Evolutionary conservation across 2,329 filamentous ascomycete species (phyloP).

Genomic region (Gnomoniopsis smithogilvyi): DNA sequence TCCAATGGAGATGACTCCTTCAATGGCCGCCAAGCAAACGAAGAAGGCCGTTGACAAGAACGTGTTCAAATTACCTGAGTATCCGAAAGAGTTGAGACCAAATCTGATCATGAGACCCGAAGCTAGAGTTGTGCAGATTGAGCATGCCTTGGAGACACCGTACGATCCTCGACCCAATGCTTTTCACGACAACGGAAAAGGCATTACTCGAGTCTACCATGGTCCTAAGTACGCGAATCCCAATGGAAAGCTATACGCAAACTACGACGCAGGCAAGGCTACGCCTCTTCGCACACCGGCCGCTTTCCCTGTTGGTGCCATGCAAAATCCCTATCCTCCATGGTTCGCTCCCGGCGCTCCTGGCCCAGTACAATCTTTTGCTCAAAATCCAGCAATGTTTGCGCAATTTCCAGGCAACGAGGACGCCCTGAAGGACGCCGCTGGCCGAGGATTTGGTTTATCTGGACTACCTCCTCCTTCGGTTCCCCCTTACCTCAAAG

Average conservation of each 20-base stretch:
- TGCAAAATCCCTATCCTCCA: neutral
- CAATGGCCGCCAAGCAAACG: conserved; percentile 14
- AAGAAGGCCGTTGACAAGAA: conserved; percentile 13
- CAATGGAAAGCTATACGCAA: conserved; percentile 40
- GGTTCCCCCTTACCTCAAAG: neutral
- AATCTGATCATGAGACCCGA: conserved; percentile 46
- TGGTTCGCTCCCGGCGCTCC: neutral
- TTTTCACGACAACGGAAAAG: conserved; percentile 51
- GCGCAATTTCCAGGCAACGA: neutral
- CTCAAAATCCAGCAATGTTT: neutral
- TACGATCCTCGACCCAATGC: conserved; percentile 57
- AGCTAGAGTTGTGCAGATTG: conserved; percentile 49
- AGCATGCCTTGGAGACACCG: conserved; percentile 50
- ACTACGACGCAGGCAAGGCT: conserved; percentile 2
- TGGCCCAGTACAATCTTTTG: neutral
- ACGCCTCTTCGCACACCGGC: neutral
- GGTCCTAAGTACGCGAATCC: conserved; percentile 53
- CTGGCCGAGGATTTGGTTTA: conserved; percentile 4
- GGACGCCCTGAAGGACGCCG: neutral
- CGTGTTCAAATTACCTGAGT: conserved; percentile 16
- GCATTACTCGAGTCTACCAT: conserved; percentile 55
- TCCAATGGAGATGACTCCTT: conserved; percentile 7
- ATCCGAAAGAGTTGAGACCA: conserved; percentile 26
- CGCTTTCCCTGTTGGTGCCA: neutral
- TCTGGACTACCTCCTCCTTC: neutral